Base-by-base conservation (phyloP, 192 early-diverging fungal species). In the Mycoemilia scoparia region DNA sequence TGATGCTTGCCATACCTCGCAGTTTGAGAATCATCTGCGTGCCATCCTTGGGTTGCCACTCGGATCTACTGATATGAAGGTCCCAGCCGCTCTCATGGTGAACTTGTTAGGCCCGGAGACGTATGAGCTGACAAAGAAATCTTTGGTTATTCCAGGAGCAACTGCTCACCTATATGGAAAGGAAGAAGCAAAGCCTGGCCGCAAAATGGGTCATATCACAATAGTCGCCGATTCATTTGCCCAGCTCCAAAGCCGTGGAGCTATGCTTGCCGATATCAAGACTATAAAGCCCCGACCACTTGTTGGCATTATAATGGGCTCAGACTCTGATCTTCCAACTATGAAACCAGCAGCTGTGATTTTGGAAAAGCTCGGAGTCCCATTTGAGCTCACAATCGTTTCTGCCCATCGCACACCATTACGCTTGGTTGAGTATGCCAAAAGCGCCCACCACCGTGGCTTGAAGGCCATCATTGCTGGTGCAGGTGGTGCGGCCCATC, bases 151-250 rank as follows among this genome's bases (percentile, higher is more conserved):
- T 19, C 74, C 79, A 5, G 89, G 89, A 21, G 71, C 89, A 9
- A 84, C 87, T 0, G 77, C 90, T 17, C 91, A 98, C 51, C 58
- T 89, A 7, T 98, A 98, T 42, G 95, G 95, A 26, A 98, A 98
- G 62, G 70, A 63, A 16, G 87, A 77, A 20, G 82, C 78, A 46
- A 76, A 83, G 29, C 60, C 61, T 17, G 95, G 81, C 17, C 73
- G 95, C 34, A 98, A 98, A 56, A 96, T 98, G 89, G 95, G 88
- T 9, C 95, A 98, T 55, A 77, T 98, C 41, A 95, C 84, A 4
- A 67, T 95, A 5, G 84, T 87, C 4, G 88, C 77, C 15, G 77
- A 91, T 35, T 77, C 77, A 2, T 82, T 87, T 55, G 50, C 73
- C 28, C 75, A 88, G 43, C 75, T 87, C 8, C 66, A 78, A 22